A percentile compares a stretch with the other conserved stretches of the same genome.
These are phyloP conservation scores for Ceratocystis colombiana DNA, from an alignment of 2,329 filamentous ascomycete genomes.

Conservation along the genomic window DNA sequence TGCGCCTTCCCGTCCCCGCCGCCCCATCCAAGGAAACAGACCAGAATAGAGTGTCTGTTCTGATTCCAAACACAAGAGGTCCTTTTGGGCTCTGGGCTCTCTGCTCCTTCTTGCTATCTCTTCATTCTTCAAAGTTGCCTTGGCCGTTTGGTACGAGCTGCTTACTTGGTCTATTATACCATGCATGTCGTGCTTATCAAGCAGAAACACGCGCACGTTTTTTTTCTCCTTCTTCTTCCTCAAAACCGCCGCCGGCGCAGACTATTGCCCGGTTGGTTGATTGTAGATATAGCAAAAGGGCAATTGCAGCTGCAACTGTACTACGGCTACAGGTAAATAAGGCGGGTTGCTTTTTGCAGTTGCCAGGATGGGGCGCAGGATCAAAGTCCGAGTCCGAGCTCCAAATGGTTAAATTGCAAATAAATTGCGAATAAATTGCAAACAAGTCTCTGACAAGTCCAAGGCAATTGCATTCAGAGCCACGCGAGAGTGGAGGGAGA, in stretches of 20 bases:
- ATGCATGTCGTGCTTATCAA: too few species aligned
- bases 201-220: background rate
- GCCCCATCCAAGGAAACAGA: too few species aligned
- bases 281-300: background rate
- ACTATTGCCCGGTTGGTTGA: background rate
- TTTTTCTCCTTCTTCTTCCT: background rate
- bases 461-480: background rate
- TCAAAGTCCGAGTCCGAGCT: slow-evolving; percentile 6
- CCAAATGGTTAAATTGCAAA: background rate
- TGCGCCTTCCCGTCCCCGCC: too few species aligned
- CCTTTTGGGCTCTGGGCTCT: too few species aligned
- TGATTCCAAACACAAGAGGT: too few species aligned
- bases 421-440: background rate
- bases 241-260: background rate
- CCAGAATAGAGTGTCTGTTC: too few species aligned
- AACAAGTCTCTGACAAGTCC: background rate
- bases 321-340: background rate
- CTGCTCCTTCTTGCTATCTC: too few species aligned
- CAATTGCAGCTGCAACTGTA: background rate
- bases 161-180: too few species aligned
- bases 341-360: background rate
- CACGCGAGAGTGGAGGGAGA: slow-evolving; percentile 1
- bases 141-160: too few species aligned
- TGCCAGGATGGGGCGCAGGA: background rate
- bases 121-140: too few species aligned